Evolutionary conservation across 2,329 filamentous ascomycete species (phyloP).

Genomic region (Talaromyces amestolkiae): DNA sequence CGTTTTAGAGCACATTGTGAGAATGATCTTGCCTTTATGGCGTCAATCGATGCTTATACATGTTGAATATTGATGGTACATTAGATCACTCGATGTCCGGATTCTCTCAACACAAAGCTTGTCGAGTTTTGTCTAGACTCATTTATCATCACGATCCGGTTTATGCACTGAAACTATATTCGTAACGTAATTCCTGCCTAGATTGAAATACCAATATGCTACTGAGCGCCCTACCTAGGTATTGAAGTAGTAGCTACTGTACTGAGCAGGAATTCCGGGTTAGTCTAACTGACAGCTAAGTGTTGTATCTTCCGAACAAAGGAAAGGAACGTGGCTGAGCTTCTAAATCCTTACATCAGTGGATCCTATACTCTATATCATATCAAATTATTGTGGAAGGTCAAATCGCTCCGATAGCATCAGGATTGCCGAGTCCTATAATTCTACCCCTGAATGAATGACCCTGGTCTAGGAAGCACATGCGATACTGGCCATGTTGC

Average conservation of each 20-base stretch:
- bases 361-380: conserved; percentile 5
- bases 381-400: conserved; percentile 1
- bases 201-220: neutral
- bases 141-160: neutral
- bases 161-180: neutral
- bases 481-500: neutral
- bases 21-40: neutral
- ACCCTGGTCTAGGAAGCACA: neutral
- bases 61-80: neutral
- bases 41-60: neutral
- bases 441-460: neutral
- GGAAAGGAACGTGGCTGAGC: neutral
- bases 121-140: neutral
- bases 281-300: neutral
- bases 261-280: neutral
- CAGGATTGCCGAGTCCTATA: neutral
- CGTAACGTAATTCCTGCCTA: neutral
- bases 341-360: neutral
- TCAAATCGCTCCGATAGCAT: neutral
- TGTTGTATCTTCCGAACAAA: neutral
- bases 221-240: neutral
- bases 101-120: neutral
- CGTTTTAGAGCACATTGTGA: neutral
- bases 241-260: neutral
- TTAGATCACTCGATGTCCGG: neutral